phyloP scores from a whole-genome alignment of 129 eudicot genomes.

The Chrysanthemum lavandulifolium region DNA sequence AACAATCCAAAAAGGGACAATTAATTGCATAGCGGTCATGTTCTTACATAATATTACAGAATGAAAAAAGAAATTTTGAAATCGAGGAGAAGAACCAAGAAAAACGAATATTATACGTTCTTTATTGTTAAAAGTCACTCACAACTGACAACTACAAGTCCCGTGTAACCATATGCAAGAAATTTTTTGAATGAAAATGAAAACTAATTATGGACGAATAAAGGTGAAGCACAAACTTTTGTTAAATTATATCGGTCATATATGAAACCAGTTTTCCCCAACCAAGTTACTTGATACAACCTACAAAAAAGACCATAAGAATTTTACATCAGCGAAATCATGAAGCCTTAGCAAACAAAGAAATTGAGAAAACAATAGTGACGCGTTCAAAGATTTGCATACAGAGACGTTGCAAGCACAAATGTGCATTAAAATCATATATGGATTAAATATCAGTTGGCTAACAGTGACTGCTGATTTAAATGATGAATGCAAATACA shows the following conservation, averaged over 20 bases:
- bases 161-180: conserved; percentile 7
- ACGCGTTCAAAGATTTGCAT: background rate
- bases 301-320: conserved; percentile 54
- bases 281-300: conserved; percentile 93
- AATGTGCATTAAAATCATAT: background rate
- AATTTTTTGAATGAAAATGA: too few relatives aligned
- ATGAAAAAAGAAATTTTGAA: conserved; percentile 1
- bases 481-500: background rate
- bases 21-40: conserved; percentile 13
- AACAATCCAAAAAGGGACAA: background rate
- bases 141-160: too few relatives aligned
- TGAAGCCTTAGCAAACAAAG: background rate
- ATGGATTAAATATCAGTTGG: background rate
- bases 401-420: conserved; percentile 22
- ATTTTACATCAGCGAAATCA: conserved; percentile 43
- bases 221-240: conserved; percentile 66
- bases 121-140: conserved; percentile 12
- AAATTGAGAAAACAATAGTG: conserved; percentile 1
- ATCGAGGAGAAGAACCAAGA: background rate
- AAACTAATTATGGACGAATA: conserved; percentile 15
- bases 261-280: conserved; percentile 85
- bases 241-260: conserved; percentile 74
- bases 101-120: background rate
- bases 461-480: background rate
- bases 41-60: background rate